Base-by-base conservation (phyloP, 441 rosid genomes). In the Adansonia rubrostipa region DNA sequence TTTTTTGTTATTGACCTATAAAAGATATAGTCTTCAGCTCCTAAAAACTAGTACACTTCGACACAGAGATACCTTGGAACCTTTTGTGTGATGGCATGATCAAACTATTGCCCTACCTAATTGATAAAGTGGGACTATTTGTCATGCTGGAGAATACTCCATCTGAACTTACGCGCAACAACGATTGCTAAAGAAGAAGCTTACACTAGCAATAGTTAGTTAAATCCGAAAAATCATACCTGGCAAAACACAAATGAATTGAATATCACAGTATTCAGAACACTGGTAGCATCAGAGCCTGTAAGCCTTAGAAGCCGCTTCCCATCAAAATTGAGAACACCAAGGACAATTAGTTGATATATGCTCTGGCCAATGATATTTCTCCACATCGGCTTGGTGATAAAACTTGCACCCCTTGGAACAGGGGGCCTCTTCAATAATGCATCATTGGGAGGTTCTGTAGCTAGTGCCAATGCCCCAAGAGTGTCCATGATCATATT, bases 401-500 rank as follows among this genome's bases (percentile, higher is more conserved):
- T 88, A 77, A 92, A 92, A 81, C 89, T 88, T 57, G 86, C 87
- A 22, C 86, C 89, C 77, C 83, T 85, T 44, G 84, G 83, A 1
- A 89, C 82, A 1, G 96, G 96, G 60, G 56, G 89, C 77, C 92
- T 86, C 77, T 92, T 82, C 96, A 92, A 86, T 80, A 92, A 63
- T 53, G 84, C 92, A 71, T 92, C 96, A 45, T 82, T 86, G 42
- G 96, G 96, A 15, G 96, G 96, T 84, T 92, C 96, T 0, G 96
- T 92, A 13, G 96, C 96, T 71, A 92, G 78, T 66, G 96, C 96
- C 77, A 92, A 78, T 48, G 96, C 96, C 28, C 96, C 94, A 53
- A 92, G 92, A 45, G 96, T 92, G 82, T 92, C 96, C 96, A 90
- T 92, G 62, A 92, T 92, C 96, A 92, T 87, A 87, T 92, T 92